Base-by-base conservation (phyloP, 2,329 filamentous ascomycete genomes). In the Thermochaetoides dissita region DNA sequence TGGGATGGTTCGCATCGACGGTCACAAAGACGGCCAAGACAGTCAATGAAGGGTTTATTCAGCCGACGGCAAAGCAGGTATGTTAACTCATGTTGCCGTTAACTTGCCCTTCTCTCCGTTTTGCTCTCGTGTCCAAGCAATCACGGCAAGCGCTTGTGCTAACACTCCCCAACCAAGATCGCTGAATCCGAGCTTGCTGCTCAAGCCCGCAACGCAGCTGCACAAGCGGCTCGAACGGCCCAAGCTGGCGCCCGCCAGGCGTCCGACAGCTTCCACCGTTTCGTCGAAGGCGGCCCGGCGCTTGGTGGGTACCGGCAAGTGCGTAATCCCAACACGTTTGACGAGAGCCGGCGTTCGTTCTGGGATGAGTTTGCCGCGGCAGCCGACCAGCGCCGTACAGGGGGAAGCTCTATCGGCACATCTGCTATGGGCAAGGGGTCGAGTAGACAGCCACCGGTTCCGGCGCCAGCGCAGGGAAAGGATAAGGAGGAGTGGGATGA, bases 11-110 rank as follows among this genome's bases (percentile, higher is more conserved):
- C 56, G 76, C 86, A 11, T 82, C 77, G 31, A 87, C 85, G 9
- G 86, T 96, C 35, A 79, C 79, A 28, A 94, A 91, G 69, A 84
- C 84, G 50, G 91, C 88, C 33, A 93, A 94, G 68, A 84, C 77
- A 10, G 81, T 95, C 24, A 94, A 95, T 59, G 82, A 91, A 51
- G 77, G 81, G 31, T 95, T 86, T 64, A 85, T 98, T 41, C 87
- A 94, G 63, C 91, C 91, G 8, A 91, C 87, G 29, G 86, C 91
- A 47, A 83, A 85, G 57, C 84, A 87, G 75, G 83, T 87, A 69
- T 47, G 70, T 55, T 32, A 24, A 24, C 17, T 24, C 17, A 24
- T 24, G 17, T 24, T 24, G 17, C 17, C 17, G 17, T 24, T 24
- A 24, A 24, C 17, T 24, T 24, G 17, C 17, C 17, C 17, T 24